Evolutionary conservation across 2,329 filamentous ascomycete species (phyloP), one percentile per base, ranked within the genome.

Genomic region (Alternaria sp.): DNA sequence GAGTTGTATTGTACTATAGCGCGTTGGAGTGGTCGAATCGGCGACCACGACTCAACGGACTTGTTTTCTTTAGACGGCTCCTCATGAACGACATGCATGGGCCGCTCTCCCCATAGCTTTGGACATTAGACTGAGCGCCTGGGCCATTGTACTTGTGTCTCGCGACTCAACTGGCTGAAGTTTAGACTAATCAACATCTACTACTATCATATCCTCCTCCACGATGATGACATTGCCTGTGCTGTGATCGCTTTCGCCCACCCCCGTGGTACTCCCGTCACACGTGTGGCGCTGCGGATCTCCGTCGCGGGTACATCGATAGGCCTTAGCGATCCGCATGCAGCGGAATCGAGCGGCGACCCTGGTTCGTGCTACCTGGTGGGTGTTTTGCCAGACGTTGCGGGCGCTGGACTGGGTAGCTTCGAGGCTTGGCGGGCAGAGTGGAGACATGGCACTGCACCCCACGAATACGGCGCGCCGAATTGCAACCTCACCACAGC

Each of bases 161-260:
- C 74, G 65, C 69, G 74, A 74, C 77, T 75, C 56, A 23, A 58
- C 40, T 69, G 52, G 64, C 67, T 69, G 71, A 67, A 65, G 64
- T 69, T 76, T 77, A 79, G 74, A 77, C 73, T 79, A 79, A 78
- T 79, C 69, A 75, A 74, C 75, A 65, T 68, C 73, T 69, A 71
- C 72, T 62, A 72, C 71, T 67, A 61, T 61, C 55, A 26, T 36
- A 54, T 50, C 9, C 25, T 25, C n/a, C 19, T 19, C 13, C 50
- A 25, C n/a, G 21, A 55, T 65, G 52, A 47, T 67, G 44, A 60
- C 26, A 21, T 44, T 40, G 43, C 17, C 40, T 61, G 59, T 52
- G 28, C 32, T 49, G 61, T 69, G 62, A 64, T 52, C 23, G 45
- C 47, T 68, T 45, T 67, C 61, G 50, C 55, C 64, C 66, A 59